phyloP scores from a whole-genome alignment of 1,284 basidiomycete genomes.

The Cutaneotrichosporon cyanovorans region DNA sequence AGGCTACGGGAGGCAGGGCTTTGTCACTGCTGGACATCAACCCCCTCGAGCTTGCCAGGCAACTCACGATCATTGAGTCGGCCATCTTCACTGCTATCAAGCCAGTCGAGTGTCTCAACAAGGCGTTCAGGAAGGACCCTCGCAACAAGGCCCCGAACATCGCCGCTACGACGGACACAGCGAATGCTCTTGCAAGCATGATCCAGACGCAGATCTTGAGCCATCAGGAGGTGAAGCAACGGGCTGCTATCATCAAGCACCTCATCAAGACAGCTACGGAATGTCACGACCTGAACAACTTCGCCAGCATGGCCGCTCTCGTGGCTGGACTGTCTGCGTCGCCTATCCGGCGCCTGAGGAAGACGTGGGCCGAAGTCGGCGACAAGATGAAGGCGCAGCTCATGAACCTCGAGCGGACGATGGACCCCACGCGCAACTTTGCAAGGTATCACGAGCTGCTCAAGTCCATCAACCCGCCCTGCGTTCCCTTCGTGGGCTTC shows the following conservation, averaged over 20 bases:
- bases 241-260: slow-evolving; percentile 74
- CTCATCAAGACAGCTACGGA: slow-evolving; percentile 86
- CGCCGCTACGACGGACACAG: slow-evolving; percentile 72
- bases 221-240: slow-evolving; percentile 73
- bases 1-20: slow-evolving; percentile 14
- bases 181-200: slow-evolving; percentile 77
- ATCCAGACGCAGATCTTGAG: slow-evolving; percentile 75
- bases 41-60: slow-evolving; percentile 81
- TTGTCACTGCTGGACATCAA: slow-evolving; percentile 49
- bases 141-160: slow-evolving; percentile 14
- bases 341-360: slow-evolving; percentile 80
- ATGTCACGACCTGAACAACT: slow-evolving; percentile 79
- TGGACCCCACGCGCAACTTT: slow-evolving; percentile 89
- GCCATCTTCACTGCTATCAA: slow-evolving; percentile 78
- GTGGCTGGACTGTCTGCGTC: slow-evolving; percentile 90
- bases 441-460: slow-evolving; percentile 81
- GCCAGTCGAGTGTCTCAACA: slow-evolving; percentile 78
- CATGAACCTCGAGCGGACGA: slow-evolving; percentile 67
- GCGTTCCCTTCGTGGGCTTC: slow-evolving; percentile 95
- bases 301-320: slow-evolving; percentile 94
- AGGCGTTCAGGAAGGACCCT: slow-evolving; percentile 33
- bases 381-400: slow-evolving; percentile 46
- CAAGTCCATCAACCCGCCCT: slow-evolving; percentile 79
- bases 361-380: slow-evolving; percentile 63
- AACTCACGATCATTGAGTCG: slow-evolving; percentile 88